Evolutionary conservation across 371 early-diverging fungal species (phyloP).

Genomic region (Apophysomyces elegans): DNA sequence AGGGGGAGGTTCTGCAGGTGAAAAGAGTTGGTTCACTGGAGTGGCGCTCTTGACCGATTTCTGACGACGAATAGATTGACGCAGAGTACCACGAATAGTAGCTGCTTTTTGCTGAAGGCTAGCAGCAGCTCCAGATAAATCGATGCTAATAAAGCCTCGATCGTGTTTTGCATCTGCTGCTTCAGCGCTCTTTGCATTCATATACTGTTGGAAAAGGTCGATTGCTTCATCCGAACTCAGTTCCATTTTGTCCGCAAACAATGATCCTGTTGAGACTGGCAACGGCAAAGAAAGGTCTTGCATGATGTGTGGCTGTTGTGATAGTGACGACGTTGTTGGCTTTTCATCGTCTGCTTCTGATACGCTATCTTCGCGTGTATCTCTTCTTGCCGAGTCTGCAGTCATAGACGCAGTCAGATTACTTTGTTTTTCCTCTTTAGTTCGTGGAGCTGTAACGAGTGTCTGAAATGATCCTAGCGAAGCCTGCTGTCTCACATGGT

Average conservation of each 20-base stretch:
- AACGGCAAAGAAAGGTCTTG: constrained; percentile 32
- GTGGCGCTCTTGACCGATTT: constrained; percentile 28
- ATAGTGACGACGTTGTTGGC: constrained; percentile 1
- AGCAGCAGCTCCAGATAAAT: constrained; percentile 14
- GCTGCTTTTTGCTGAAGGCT: constrained; percentile 23
- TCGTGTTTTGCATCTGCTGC: constrained; percentile 8
- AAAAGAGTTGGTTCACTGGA: constrained; percentile 22
- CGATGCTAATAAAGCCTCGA: constrained; percentile 26
- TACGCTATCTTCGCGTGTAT: neutral
- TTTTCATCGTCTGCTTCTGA: constrained; percentile 2
- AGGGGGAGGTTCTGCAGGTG: neutral
- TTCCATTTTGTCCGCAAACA: constrained; percentile 50
- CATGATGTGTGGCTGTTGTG: constrained; percentile 3
- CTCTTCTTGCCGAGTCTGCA: constrained; percentile 3
- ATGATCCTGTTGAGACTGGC: constrained; percentile 36
- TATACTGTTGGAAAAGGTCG: constrained; percentile 36
- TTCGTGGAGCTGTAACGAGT: constrained; percentile 7
- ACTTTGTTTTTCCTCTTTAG: neutral
- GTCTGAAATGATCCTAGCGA: constrained; percentile 13
- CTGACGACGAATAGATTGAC: constrained; percentile 26
- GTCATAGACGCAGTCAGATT: neutral
- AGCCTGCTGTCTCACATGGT: constrained; percentile 9
- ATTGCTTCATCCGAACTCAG: constrained; percentile 29
- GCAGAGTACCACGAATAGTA: constrained; percentile 27
- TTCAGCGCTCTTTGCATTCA: constrained; percentile 17